Base-by-base conservation (phyloP, 352 stramenopile species). In the Phytophthora megakarya region DNA sequence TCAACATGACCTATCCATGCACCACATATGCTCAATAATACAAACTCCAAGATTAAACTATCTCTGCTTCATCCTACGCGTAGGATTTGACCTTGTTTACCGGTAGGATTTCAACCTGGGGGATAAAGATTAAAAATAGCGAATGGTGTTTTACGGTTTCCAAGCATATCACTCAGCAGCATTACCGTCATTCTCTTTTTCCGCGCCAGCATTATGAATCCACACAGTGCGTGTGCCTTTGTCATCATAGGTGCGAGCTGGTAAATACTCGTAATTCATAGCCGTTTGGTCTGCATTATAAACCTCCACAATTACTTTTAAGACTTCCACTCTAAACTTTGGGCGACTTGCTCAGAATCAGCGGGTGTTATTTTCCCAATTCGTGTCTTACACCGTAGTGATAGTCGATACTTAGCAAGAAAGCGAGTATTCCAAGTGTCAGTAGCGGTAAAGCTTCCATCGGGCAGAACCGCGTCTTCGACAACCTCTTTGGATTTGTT, bases 221-320 rank as follows among this genome's bases (percentile, higher is more conserved):
- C 62, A 76, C 5, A 76, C 63, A 6, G 13, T 39, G 7, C 25
- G 16, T 1, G 25, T 52, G 5, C 26, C 59, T n/a, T 23, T 47
- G 3, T 35, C 25, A 23, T 46, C 45, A 19, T 72, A 53, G 3
- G 58, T 76, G 16, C 46, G 28, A 9, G 49, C 52, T 3, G 63
- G 63, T 3, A 76, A 23, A 18, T 60, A 48, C 49, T 70, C 54
- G 13, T 67, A 73, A 18, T 65, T 67, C n/a, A 73, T 58, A 0
- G 64, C 47, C 0, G 69, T 76, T 38, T 73, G 58, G n/a, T 71
- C 64, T 0, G 50, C 59, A 42, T 70, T 76, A 35, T 46, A 61
- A 8, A 67, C 45, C 43, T 56, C 50, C 5, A 44, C 26, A 32
- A 32, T 32, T 32, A 5, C 26, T 32, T 32, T 9, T 32, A n/a